Percentiles rank a stretch among this genome's conserved stretches.
Conservation (phyloP, 495 filamentous ascomycete species). For the Penicillium paradoxum region DNA sequence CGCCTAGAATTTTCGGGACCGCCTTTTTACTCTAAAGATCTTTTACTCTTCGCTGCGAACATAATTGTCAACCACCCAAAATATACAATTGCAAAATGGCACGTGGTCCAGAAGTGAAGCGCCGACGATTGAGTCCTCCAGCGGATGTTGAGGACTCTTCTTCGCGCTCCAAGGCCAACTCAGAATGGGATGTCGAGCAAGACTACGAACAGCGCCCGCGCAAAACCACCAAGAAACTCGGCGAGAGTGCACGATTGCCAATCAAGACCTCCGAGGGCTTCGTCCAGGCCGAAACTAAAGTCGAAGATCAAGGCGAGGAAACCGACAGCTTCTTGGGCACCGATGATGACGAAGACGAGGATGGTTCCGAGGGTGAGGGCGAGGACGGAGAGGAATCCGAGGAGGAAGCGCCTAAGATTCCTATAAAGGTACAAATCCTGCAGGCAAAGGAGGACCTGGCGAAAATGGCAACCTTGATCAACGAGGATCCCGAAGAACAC, state of each 20-base stretch:
- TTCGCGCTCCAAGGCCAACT: slow-evolving; percentile 32
- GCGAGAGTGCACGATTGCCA: slow-evolving; percentile 69
- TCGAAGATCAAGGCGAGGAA: slow-evolving; percentile 42
- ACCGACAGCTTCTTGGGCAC: slow-evolving; percentile 50
- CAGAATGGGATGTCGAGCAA: slow-evolving; percentile 83
- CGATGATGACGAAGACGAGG: slow-evolving; percentile 41
- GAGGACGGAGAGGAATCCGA: slow-evolving; percentile 51
- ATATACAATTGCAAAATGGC: slow-evolving; percentile 1
- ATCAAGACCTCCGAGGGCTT: slow-evolving; percentile 76
- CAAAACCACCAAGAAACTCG: slow-evolving; percentile 64
- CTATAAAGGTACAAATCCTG: slow-evolving; percentile 70
- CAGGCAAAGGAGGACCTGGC: slow-evolving; percentile 92
- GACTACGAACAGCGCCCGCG: slow-evolving; percentile 78
- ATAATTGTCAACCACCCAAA: not conserved
- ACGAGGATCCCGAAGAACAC: slow-evolving; percentile 92
- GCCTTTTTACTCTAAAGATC: slow-evolving; percentile 3
- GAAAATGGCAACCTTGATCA: slow-evolving; percentile 70
- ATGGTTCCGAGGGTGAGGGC: slow-evolving; percentile 33
- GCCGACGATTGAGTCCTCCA: slow-evolving; percentile 43
- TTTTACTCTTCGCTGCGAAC: slow-evolving; percentile 1
- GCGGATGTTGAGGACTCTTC: slow-evolving; percentile 34
- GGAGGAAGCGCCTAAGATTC: slow-evolving; percentile 56
- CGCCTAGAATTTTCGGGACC: slow-evolving; percentile 9
- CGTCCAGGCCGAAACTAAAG: slow-evolving; percentile 53
- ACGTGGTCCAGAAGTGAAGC: slow-evolving; percentile 5